Base-by-base conservation (phyloP, 805 yeast genomes). In the Kodamaea leandrae region DNA sequence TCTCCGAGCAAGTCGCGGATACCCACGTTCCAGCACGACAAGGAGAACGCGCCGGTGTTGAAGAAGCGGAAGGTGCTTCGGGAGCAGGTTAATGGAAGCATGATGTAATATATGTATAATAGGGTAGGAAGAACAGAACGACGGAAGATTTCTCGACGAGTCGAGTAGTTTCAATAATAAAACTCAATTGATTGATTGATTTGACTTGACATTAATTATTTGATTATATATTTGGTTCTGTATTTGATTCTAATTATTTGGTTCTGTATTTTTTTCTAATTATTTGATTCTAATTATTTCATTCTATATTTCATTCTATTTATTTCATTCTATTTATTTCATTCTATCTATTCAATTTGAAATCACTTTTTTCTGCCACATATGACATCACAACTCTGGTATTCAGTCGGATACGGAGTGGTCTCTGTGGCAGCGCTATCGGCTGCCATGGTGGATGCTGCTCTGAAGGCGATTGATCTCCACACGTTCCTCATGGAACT, bases 401-500 rank as follows among this genome's bases (percentile, higher is more conserved):
- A 36, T 34, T 10, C 32, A 17, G 17, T 34, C 13, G 12, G n/a
- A 12, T 39, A 33, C 43, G 20, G 30, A 18, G 38, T 27, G 15
- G 19, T 27, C 4, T 38, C 41, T 2, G 26, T 24, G 9, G 15
- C n/a, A 12, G 43, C 35, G 17, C 32, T 26, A 12, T 33, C 24
- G 5, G 19, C 20, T 6, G 12, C 43, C 7, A 4, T 16, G 10
- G 13, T 18, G 7, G 29, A 28, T 6, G 34, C 39, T 1, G 26
- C 21, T 12, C 34, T 17, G 25, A 45, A 37, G 9, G 45, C 66
- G n/a, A 48, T 48, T 24, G 55, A 58, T 41, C 47, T 46, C 35
- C 48, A 52, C 15, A 51, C 58, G 17, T 53, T 62, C 16, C 29
- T 62, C 16, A 50, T 55, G 26, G 60, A 60, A 30, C 37, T 64